Conservation (phyloP, 192 early-diverging fungal species). For the Backusella circina region DNA sequence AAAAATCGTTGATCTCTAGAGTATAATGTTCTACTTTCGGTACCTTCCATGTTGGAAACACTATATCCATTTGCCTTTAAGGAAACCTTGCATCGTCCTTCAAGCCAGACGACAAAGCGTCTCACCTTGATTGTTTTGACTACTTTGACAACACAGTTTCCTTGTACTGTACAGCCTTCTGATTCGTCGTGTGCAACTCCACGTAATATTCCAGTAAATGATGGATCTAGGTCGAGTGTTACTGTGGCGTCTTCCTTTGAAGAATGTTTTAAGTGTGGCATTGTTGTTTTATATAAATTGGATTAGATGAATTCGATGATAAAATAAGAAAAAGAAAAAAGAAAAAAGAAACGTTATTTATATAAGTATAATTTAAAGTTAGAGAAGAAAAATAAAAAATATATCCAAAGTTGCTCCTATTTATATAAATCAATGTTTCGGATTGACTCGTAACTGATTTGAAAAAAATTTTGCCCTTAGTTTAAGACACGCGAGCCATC, state of each 20-base stretch:
- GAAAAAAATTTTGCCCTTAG: not conserved
- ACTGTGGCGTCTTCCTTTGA: constrained; percentile 20
- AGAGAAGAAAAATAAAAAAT: not conserved
- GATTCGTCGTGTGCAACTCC: constrained; percentile 29
- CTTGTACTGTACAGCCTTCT: constrained; percentile 29
- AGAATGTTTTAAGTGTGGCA: constrained; percentile 2
- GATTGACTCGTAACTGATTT: not conserved
- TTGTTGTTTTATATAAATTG: not conserved
- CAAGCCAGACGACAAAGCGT: constrained; percentile 21
- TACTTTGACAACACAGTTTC: constrained; percentile 16
- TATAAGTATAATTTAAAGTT: not conserved
- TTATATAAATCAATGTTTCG: not conserved
- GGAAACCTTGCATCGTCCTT: constrained; percentile 26
- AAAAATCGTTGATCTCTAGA: constrained; percentile 17
- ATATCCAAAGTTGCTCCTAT: not conserved
- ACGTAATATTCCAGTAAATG: constrained; percentile 29
- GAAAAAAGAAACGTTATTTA: not conserved
- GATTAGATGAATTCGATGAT: not conserved
- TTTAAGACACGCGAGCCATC: constrained; percentile 2
- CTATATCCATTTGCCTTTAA: not conserved
- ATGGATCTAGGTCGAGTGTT: constrained; percentile 15
- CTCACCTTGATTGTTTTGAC: constrained; percentile 20
- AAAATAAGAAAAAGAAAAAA: not conserved
- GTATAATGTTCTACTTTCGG: constrained; percentile 19
- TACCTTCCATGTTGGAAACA: constrained; percentile 5